Base-by-base conservation (phyloP, 495 filamentous ascomycete species). In the Penicillium ochrochloron region DNA sequence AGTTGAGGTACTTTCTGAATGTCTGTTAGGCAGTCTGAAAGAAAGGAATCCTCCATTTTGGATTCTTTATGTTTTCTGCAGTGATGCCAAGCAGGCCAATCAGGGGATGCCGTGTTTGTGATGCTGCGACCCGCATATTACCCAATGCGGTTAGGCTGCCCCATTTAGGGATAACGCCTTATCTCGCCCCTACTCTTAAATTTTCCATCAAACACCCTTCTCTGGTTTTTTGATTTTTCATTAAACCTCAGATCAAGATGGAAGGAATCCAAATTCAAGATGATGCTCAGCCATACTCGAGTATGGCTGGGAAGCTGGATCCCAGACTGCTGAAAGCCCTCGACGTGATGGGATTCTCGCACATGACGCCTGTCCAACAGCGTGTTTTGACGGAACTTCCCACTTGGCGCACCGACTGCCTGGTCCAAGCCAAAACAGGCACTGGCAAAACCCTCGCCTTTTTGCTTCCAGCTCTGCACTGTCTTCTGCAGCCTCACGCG, bases 401-500 rank as follows among this genome's bases (percentile, higher is more conserved):
- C 23, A 75, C 65, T 35, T 80, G 81, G 76, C 76, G 75, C 60
- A 80, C 76, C 61, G 84, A 86, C 68, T 85, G 82, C 52, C 76
- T 83, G 17, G 91, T 91, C 44, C 91, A 93, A 78, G 91, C 91
- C 61, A 92, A 89, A 73, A 94, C 91, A n/a, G 91, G 91, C 67
- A 93, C 91, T 6, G 91, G 91, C 62, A 94, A 94, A 73, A 94
- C 91, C 1, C 80, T 92, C 41, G 91, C 89, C 19, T 94, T 94
- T 76, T 77, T 94, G 25, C 75, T 93, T 0, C 91, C 91, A n/a
- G 81, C 87, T 10, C 74, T 93, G 60, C 89, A 94, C 70, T 85
- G 84, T 53, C 79, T 92, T 19, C 71, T 92, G 27, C 60, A 71
- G 60, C 68, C 72, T 17, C 44, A 71, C 8, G 37, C 58, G 12